Evolutionary conservation across 2,329 filamentous ascomycete genomes (phyloP).

Genomic region (Phyllosticta citriasiana): DNA sequence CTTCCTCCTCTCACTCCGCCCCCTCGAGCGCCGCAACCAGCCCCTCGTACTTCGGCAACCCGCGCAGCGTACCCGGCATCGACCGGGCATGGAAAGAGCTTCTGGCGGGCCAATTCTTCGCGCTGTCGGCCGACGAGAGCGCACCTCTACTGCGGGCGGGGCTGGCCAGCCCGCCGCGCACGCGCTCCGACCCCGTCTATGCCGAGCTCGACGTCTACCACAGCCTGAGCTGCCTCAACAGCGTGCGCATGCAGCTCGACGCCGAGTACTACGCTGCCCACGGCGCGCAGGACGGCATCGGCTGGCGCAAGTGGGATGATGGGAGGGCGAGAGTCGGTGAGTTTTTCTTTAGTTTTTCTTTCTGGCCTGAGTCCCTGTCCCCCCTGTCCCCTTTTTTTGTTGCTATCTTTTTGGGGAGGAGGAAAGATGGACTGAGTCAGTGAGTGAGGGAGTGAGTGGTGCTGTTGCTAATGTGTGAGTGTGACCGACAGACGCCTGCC

Average conservation of each 20-base stretch:
- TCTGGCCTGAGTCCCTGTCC: background rate
- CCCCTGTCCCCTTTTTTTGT: background rate
- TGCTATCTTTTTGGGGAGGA: too few species aligned
- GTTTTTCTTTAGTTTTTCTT: background rate
- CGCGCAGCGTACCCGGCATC: constrained; percentile 2
- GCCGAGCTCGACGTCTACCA: constrained; percentile 9
- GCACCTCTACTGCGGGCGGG: background rate
- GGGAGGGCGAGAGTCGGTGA: background rate
- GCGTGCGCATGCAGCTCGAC: constrained; percentile 3
- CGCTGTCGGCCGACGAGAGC: constrained; percentile 3
- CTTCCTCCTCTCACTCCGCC: background rate
- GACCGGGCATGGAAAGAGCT: constrained; percentile 7
- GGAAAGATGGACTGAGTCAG: too few species aligned
- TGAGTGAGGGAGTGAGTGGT: background rate
- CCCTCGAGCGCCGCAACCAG: background rate
- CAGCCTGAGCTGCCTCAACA: constrained; percentile 7
- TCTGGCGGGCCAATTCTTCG: background rate
- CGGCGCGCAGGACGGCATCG: constrained; percentile 6
- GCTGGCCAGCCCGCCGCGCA: background rate
- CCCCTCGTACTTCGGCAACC: background rate
- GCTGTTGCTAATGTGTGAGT: background rate
- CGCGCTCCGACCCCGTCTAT: background rate
- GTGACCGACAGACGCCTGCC: constrained; percentile 3
- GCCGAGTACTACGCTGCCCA: constrained; percentile 4
- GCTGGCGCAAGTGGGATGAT: background rate